A percentile compares a stretch with the other conserved stretches of the same genome.
Conservation (phyloP, 2,329 filamentous ascomycete genomes). For the Thielaviopsis cerberus region DNA sequence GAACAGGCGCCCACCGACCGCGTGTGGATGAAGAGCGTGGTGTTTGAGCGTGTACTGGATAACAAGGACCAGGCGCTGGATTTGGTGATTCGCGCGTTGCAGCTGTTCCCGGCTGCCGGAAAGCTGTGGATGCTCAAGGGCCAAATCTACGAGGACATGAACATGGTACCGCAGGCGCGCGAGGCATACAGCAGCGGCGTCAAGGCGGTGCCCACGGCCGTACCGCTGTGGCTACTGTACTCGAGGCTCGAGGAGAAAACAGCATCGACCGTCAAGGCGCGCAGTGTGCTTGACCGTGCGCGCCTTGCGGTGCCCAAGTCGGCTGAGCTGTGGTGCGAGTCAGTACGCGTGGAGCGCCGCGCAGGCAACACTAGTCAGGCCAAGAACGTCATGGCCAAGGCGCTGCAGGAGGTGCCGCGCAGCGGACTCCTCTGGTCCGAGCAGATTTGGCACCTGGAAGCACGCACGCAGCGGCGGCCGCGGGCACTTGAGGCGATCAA, state of each 20-base stretch:
- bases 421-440: conserved; percentile 83
- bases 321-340: conserved; percentile 74
- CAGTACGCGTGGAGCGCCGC: conserved; percentile 78
- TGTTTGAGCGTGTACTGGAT: conserved; percentile 73
- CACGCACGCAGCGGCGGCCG: conserved; percentile 79
- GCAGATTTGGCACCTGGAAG: conserved; percentile 85
- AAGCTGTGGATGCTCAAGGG: conserved; percentile 99
- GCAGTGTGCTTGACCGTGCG: conserved; percentile 81
- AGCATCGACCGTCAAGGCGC: conserved; percentile 74
- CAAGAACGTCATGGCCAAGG: conserved; percentile 80
- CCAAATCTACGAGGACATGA: conserved; percentile 78
- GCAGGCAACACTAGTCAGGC: conserved; percentile 70
- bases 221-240: conserved; percentile 78
- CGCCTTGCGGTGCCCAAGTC: conserved; percentile 74
- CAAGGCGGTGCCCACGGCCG: conserved; percentile 65
- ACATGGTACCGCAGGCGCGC: conserved; percentile 63
- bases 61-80: conserved; percentile 67
- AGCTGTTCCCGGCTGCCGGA: conserved; percentile 64
- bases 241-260: conserved; percentile 70
- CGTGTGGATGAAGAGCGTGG: conserved; percentile 91
- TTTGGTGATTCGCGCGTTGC: conserved; percentile 69
- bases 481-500: conserved; percentile 87
- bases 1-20: conserved; percentile 84
- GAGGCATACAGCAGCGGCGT: conserved; percentile 82
- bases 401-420: conserved; percentile 75